Base-by-base conservation (phyloP, 495 filamentous ascomycete genomes). In the Aspergillus olivimuriae region DNA sequence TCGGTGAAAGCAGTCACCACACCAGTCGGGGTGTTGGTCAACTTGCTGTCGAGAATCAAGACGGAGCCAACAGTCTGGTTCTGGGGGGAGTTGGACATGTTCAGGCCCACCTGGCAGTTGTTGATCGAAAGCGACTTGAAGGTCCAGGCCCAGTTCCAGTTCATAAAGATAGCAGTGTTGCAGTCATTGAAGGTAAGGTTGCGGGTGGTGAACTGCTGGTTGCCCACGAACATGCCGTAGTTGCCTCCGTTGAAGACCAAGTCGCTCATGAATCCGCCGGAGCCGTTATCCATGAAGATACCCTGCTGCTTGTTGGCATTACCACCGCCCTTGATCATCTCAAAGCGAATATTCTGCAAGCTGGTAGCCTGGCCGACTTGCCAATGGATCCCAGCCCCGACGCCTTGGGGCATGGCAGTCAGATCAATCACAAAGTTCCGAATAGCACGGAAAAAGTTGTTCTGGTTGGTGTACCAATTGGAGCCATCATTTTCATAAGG, bases 401-500 rank as follows among this genome's bases (percentile, higher is more conserved):
- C 55, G 31, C 62, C 70, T 39, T 70, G 52, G 11, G 85, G 83
- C 76, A 86, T 79, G 10, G 68, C 76, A 21, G 78, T 89, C 34
- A 90, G 63, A 60, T 98, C 92, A 61, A 98, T 83, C 55, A 89
- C 75, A 53, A 98, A 86, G 70, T 98, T 97, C 62, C 94, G 87
- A 51, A 98, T 72, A 53, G 94, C 86, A 34, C 92, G 89, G 77
- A 89, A 97, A 75, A 98, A 98, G 72, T 98, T 96, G 80, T 97
- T 98, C 66, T 95, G 84, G 63, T 95, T 94, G 51, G 83, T 88
- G 66, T 83, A 95, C 80, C 83, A 86, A 58, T 85, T 83, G 45
- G 51, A 58, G 17, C 79, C 82, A 7, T 61, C 54, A 4, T 69
- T 63, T 21, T 75, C 54, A 57, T 98, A 97, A 0, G 90, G 90